Evolutionary conservation across 2,329 filamentous ascomycete species (phyloP), one percentile per base, ranked within the genome.

Genomic region (Dactylellina haptotyla): DNA sequence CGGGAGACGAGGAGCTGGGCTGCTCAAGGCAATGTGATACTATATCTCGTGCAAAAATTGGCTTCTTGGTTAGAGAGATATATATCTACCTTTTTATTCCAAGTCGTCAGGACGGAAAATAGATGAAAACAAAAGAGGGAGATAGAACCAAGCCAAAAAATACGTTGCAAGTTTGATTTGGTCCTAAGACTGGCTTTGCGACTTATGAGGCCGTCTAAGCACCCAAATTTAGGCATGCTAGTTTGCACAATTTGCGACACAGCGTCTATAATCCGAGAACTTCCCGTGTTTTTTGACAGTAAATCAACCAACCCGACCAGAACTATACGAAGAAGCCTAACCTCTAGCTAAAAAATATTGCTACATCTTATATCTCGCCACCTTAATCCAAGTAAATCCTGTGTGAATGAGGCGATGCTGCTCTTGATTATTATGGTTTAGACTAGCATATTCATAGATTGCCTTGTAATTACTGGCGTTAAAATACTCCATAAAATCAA

Each of bases 1-100:
- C 41, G 51, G 28, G 62, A 66, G 62, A 66, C 51, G 23, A 66
- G 53, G 53, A 58, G 25, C 16, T 58, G 62, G 9, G 32, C 26
- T 8, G 16, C 30, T 10, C 62, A 51, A 28, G 62, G 26, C 62
- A 65, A 57, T 6, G 6, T 62, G 32, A 46, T 45, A 18, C 10
- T 45, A 20, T 45, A 6, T 45, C 23, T 45, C 23, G 41, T 45
- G 16, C 41, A 45, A 45, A 45, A 8, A 10, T 45, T 45, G 41
- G 41, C 10, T 45, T 45, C 41, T 10, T 45, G 41, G 41, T 18
- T n/a, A n/a, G n/a, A n/a, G n/a, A 20, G 41, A 4, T 45, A 45
- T 14, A 14, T 14, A 45, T 45, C 16, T 20, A 18, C 41, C 23
- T 3, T 45, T 45, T 45, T 4, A 45, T 18, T 45, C n/a, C 41